A percentile compares a stretch with the other conserved stretches of the same genome.
phyloP scores from a whole-genome alignment of 202 grass and related monocot species.

The Schoenoplectus tabernaemontani region DNA sequence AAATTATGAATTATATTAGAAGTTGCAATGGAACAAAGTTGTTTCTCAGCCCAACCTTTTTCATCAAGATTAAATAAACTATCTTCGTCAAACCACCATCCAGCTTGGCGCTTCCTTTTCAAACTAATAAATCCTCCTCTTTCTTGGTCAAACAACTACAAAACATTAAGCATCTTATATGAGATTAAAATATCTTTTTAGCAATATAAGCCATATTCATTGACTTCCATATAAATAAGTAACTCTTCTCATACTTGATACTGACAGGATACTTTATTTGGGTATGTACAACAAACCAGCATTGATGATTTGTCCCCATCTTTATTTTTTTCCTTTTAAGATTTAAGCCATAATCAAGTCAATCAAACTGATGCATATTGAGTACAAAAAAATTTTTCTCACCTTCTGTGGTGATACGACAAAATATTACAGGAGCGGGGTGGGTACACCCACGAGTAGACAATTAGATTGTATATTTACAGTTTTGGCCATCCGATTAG shows the following conservation, averaged over 20 bases:
- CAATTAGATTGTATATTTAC: no score
- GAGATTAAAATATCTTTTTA: neutral
- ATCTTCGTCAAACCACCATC: constrained; percentile 87
- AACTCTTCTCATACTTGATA: neutral
- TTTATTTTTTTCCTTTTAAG: neutral
- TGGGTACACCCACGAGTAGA: no score
- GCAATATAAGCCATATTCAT: neutral
- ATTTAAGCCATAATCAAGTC: neutral
- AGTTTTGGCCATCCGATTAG: no score
- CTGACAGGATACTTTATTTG: neutral
- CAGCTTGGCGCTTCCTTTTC: constrained; percentile 43
- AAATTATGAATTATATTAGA: constrained; percentile 98
- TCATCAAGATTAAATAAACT: constrained; percentile 92
- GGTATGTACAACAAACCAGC: constrained; percentile 10
- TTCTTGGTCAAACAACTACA: constrained; percentile 43
- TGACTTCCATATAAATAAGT: neutral
- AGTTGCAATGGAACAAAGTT: constrained; percentile 77
- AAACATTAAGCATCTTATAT: neutral
- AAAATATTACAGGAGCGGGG: no score
- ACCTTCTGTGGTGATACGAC: neutral
- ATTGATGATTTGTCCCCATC: neutral
- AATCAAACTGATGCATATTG: neutral
- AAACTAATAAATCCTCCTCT: constrained; percentile 22
- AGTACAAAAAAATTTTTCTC: neutral
- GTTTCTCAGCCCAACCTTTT: constrained; percentile 78